Base-by-base conservation (phyloP, 306 rosid species). In the Cicer yamashitae region DNA sequence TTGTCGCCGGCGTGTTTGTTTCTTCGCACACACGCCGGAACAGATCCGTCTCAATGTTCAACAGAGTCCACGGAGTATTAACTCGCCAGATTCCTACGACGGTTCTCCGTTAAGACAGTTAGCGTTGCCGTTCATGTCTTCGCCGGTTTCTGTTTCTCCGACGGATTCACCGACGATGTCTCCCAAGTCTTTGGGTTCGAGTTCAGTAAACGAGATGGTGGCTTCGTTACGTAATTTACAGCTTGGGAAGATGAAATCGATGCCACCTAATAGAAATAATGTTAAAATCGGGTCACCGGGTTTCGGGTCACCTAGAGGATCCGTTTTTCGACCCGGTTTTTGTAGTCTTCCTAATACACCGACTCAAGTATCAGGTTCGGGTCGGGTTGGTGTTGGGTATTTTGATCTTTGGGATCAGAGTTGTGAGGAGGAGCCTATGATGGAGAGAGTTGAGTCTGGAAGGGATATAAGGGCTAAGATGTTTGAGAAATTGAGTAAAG, bases 371-470 rank as follows among this genome's bases (percentile, higher is more conserved):
- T 89, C 88, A 7, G 11, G 52, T 44, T 87, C 88, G 7, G 12
- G 54, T 43, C 91, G 96, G 6, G 18, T 79, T 1, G 85, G 90
- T 3, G 54, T 67, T 0, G 82, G 70, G 7, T 86, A 52, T 46
- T 74, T 88, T 7, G 96, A 92, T 15, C 3, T 82, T 12, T 85
- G 85, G 79, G 98, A 90, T 0, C 75, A 71, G 69, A 71, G 77
- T 3, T 71, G 74, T 0, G 92, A 82, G 83, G 98, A 94, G 79
- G 98, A 90, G 81, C 91, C 96, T 0, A 87, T 79, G 0, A 96
- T 96, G 99, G 98, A 90, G 78, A 88, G 99, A 76, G 99, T 96
- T 0, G 99, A 96, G 76, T 89, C 96, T 0, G 99, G 99, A 1
- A 89, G 99, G 63, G 86, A 61, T n/a, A 70, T 96, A 11, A 74